Percentiles rank a stretch among this genome's conserved stretches.
These are phyloP conservation scores for Plasmodium adleri DNA, from an alignment of 169 alveolate species.

Conservation along the genomic window DNA sequence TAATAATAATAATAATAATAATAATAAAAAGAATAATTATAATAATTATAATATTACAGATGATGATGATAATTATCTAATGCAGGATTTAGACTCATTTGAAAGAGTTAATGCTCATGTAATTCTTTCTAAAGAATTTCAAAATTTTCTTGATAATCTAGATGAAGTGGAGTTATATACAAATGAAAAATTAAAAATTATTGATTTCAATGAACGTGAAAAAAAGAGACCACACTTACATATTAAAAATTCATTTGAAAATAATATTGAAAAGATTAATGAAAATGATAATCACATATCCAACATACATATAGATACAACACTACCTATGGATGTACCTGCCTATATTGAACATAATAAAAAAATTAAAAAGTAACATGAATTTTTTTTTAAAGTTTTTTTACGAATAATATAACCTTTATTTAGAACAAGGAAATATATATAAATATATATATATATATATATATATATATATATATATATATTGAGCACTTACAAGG, in stretches of 20 bases:
- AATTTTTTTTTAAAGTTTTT: too few relatives aligned
- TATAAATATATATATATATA: too few relatives aligned
- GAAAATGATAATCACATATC: neutral
- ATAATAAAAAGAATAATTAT: constrained; percentile 7
- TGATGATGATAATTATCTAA: neutral
- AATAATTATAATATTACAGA: constrained; percentile 3
- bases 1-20: neutral
- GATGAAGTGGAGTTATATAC: constrained; percentile 42
- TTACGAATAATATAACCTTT: too few relatives aligned
- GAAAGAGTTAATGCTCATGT: constrained; percentile 34
- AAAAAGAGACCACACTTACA: constrained; percentile 48
- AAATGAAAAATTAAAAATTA: neutral
- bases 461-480: too few relatives aligned
- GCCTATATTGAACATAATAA: neutral
- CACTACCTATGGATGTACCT: too few relatives aligned
- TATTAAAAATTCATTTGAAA: neutral
- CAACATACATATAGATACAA: too few relatives aligned
- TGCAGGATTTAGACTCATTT: constrained; percentile 3
- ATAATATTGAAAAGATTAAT: neutral
- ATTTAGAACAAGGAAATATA: too few relatives aligned
- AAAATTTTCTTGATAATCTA: constrained; percentile 54
- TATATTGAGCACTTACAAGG: too few relatives aligned
- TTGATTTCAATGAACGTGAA: constrained; percentile 23
- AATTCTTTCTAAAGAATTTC: constrained; percentile 59
- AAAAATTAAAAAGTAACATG: neutral